phyloP scores from a whole-genome alignment of 2,329 filamentous ascomycete genomes.

The Xylariales sp. region DNA sequence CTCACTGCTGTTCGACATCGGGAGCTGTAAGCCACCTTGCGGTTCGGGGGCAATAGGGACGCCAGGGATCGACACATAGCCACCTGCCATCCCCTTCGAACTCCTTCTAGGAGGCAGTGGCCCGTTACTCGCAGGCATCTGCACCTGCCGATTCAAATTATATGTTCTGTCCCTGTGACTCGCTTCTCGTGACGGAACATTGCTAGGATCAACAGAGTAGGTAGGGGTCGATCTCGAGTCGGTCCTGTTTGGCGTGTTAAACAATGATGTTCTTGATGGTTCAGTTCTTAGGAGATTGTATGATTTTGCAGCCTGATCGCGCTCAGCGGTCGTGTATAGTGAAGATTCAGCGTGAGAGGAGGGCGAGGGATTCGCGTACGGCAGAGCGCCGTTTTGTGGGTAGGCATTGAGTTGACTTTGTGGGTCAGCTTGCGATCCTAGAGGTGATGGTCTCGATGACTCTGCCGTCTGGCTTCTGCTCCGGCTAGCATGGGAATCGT shows the following conservation, averaged over 20 bases:
- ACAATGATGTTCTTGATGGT: slow-evolving; percentile 52
- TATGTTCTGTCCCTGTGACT: slow-evolving; percentile 68
- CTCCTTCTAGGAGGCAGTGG: slow-evolving; percentile 70
- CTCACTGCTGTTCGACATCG: slow-evolving; percentile 61
- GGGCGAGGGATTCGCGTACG: slow-evolving; percentile 22
- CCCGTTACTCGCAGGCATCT: slow-evolving; percentile 46
- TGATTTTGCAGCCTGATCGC: slow-evolving; percentile 30
- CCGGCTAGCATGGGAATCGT: slow-evolving; percentile 19
- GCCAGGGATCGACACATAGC: slow-evolving; percentile 41
- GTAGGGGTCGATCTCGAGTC: slow-evolving; percentile 59
- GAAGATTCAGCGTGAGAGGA: slow-evolving; percentile 27
- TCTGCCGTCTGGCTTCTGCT: slow-evolving; percentile 17
- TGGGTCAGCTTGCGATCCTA: slow-evolving; percentile 19
- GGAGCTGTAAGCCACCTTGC: slow-evolving; percentile 33
- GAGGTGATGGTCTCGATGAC: slow-evolving; percentile 16
- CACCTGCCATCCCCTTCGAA: slow-evolving; percentile 65
- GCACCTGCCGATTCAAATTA: slow-evolving; percentile 53
- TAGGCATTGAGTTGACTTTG: slow-evolving; percentile 19
- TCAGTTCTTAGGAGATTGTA: slow-evolving; percentile 50
- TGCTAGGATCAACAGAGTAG: slow-evolving; percentile 44
- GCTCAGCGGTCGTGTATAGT: slow-evolving; percentile 24
- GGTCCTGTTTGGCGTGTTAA: slow-evolving; percentile 50
- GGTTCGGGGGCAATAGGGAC: slow-evolving; percentile 33
- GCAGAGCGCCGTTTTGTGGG: slow-evolving; percentile 17
- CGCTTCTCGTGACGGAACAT: slow-evolving; percentile 59